Evolutionary conservation across 495 filamentous ascomycete genomes (phyloP).

Genomic region (Penicillium chermesinum): DNA sequence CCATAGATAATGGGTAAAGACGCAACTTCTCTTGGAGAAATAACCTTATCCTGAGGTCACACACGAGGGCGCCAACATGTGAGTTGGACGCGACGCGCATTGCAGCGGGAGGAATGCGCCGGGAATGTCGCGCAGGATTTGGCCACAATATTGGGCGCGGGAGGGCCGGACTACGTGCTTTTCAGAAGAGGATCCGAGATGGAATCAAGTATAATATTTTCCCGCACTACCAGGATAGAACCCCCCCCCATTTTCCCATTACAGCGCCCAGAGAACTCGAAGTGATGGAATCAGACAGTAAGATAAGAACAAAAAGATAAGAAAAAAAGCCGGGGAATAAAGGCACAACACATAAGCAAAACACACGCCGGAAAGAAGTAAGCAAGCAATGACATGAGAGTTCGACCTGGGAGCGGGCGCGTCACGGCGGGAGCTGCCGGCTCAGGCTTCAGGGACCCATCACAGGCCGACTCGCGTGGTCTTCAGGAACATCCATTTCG

Average conservation of each 20-base stretch:
- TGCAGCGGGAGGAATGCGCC: no score
- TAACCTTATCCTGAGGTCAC: no score
- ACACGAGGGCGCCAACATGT: no score
- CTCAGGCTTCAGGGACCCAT: slow-evolving; percentile 5
- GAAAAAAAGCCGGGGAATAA: slow-evolving; percentile 29
- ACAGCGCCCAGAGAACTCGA: slow-evolving; percentile 41
- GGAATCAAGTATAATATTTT: slow-evolving; percentile 25
- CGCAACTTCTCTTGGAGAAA: no score
- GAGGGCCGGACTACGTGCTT: no score
- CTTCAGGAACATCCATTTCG: slow-evolving; percentile 1
- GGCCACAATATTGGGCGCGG: no score
- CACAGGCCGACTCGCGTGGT: slow-evolving; percentile 4
- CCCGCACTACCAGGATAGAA: slow-evolving; percentile 35
- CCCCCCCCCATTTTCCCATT: slow-evolving; percentile 43
- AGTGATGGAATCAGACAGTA: slow-evolving; percentile 11
- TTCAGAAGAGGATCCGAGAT: no score
- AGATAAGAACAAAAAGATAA: slow-evolving; percentile 18
- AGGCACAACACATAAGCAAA: slow-evolving; percentile 23
- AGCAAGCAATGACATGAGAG: slow-evolving; percentile 11
- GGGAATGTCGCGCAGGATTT: no score
- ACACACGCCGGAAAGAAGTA: slow-evolving; percentile 27
- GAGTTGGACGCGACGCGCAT: no score
- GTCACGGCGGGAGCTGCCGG: no score
- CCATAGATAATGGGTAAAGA: no score
- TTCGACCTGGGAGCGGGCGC: no score